Percentiles rank a stretch among this genome's conserved stretches.
Evolutionary conservation across 2,329 filamentous ascomycete genomes (phyloP).

Genomic region (Zalaria sp.): DNA sequence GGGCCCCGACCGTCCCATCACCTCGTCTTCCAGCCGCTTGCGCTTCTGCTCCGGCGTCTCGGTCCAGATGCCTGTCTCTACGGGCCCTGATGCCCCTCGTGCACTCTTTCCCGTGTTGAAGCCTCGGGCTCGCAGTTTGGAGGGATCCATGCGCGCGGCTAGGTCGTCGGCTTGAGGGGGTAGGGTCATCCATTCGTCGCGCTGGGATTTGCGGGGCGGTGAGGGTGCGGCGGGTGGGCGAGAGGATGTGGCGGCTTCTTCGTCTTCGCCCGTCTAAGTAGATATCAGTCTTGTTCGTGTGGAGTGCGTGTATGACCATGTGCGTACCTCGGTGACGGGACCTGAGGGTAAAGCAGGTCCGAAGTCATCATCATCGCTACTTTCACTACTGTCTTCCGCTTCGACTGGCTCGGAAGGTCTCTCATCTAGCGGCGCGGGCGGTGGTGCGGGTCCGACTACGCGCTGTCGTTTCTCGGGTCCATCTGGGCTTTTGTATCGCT

Average conservation of each 20-base stretch:
- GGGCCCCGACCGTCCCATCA: slow-evolving; percentile 35
- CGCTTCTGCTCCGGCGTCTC: slow-evolving; percentile 85
- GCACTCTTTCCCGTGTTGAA: slow-evolving; percentile 61
- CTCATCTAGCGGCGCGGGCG: slow-evolving; percentile 35
- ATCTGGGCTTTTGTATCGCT: slow-evolving; percentile 21
- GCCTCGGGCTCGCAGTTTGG: slow-evolving; percentile 65
- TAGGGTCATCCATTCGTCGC: slow-evolving; percentile 54
- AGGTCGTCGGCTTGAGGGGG: slow-evolving; percentile 35
- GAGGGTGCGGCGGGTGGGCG: not conserved
- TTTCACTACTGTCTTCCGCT: slow-evolving; percentile 15
- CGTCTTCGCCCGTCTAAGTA: slow-evolving; percentile 9
- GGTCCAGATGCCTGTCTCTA: slow-evolving; percentile 47
- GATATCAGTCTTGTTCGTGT: no score
- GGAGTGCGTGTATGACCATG: no score
- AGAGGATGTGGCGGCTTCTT: slow-evolving; percentile 10
- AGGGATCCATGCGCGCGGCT: slow-evolving; percentile 58
- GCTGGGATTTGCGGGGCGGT: slow-evolving; percentile 31
- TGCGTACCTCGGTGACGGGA: not conserved
- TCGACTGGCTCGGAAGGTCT: slow-evolving; percentile 24
- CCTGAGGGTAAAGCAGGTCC: slow-evolving; percentile 27
- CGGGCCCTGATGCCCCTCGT: slow-evolving; percentile 18
- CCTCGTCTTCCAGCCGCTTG: slow-evolving; percentile 63
- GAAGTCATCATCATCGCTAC: slow-evolving; percentile 29
- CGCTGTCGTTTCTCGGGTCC: slow-evolving; percentile 35
- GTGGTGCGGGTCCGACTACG: slow-evolving; percentile 41